These are phyloP conservation scores for Senecio squalidus DNA, from an alignment of 140 eudicot genomes.

Conservation along the genomic window DNA sequence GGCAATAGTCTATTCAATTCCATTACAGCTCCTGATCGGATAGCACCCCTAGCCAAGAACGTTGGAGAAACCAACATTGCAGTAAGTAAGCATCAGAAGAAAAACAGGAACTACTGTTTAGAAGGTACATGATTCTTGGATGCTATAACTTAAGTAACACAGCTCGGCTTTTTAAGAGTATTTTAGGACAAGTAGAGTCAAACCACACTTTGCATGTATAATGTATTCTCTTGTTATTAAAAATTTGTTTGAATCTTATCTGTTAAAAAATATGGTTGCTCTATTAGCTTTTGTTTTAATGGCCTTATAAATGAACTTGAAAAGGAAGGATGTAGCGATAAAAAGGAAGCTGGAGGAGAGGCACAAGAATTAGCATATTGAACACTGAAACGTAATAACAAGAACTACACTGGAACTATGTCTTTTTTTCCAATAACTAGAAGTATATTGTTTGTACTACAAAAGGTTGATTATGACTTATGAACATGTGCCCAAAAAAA, in stretches of 20 bases:
- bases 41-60: too few relatives aligned
- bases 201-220: background rate
- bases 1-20: too few relatives aligned
- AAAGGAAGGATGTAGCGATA: background rate
- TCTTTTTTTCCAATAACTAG: background rate
- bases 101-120: too few relatives aligned
- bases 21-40: too few relatives aligned
- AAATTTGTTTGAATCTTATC: too few relatives aligned
- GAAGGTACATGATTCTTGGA: too few relatives aligned
- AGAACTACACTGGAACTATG: background rate
- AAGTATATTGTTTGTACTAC: background rate
- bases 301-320: background rate
- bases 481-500: background rate
- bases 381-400: background rate
- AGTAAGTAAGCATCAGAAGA: too few relatives aligned
- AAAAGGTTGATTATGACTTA: background rate
- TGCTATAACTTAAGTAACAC: too few relatives aligned
- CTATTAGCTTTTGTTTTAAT: background rate
- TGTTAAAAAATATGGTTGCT: background rate
- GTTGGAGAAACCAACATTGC: too few relatives aligned
- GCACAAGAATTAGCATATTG: background rate
- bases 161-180: too few relatives aligned
- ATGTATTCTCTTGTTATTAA: too few relatives aligned
- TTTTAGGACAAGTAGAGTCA: background rate
- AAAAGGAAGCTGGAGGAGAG: background rate